Conservation (phyloP, 2,329 filamentous ascomycete genomes). For the Microsporum canis region DNA sequence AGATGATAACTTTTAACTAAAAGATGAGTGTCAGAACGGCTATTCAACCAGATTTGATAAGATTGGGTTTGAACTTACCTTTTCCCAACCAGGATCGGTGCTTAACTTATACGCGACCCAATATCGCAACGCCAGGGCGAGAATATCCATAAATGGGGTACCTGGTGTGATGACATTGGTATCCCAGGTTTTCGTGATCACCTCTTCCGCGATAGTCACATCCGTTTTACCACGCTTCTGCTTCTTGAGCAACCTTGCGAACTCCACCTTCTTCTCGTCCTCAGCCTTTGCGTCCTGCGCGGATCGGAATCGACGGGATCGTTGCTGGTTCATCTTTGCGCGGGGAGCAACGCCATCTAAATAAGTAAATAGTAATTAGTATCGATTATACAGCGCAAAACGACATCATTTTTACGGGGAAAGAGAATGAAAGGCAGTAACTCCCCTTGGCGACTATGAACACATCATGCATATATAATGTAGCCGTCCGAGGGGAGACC, state of each 20-base stretch:
- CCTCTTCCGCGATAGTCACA: slow-evolving; percentile 49
- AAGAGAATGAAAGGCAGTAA: slow-evolving; percentile 15
- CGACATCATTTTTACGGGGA: not conserved
- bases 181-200: slow-evolving; percentile 83
- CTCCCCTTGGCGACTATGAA: slow-evolving; percentile 23
- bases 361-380: slow-evolving; percentile 20
- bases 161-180: slow-evolving; percentile 82
- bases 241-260: slow-evolving; percentile 70
- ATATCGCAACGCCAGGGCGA: slow-evolving; percentile 80
- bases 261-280: slow-evolving; percentile 78
- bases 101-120: slow-evolving; percentile 98
- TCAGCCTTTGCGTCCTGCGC: slow-evolving; percentile 92
- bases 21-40: slow-evolving; percentile 16
- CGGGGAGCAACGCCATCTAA: slow-evolving; percentile 89
- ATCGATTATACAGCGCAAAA: not conserved
- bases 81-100: slow-evolving; percentile 90
- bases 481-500: slow-evolving; percentile 20
- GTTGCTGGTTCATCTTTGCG: slow-evolving; percentile 99
- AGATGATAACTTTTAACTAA: slow-evolving; percentile 88
- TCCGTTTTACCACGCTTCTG: slow-evolving; percentile 58
- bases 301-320: slow-evolving; percentile 85
- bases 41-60: not conserved
- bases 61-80: slow-evolving; percentile 31
- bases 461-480: slow-evolving; percentile 20
- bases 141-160: slow-evolving; percentile 96